Percentiles rank a stretch among this genome's conserved stretches.
These are phyloP conservation scores for Aureobasidium sp. DNA, from an alignment of 2,329 filamentous ascomycete species.

Conservation along the genomic window DNA sequence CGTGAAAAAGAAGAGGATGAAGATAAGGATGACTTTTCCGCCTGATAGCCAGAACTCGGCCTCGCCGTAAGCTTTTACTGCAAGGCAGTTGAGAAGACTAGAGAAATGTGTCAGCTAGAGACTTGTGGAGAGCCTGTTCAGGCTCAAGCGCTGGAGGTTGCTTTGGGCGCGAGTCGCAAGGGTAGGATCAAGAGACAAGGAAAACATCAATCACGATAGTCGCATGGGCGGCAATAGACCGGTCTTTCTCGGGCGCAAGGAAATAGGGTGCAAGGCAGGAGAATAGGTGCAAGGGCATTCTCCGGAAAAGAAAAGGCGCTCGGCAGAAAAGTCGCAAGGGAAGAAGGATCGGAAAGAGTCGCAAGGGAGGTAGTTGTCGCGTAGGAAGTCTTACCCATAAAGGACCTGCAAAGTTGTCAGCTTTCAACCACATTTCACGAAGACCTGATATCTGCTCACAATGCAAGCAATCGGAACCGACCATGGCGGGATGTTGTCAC, in stretches of 20 bases:
- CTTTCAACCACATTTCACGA: background rate
- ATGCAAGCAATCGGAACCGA: slow-evolving; percentile 20
- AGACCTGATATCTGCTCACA: background rate
- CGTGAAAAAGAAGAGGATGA: slow-evolving; percentile 28
- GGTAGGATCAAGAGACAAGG: background rate
- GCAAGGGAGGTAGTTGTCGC: background rate
- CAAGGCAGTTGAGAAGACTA: slow-evolving; percentile 32
- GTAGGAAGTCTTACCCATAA: slow-evolving; percentile 6
- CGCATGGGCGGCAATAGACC: background rate
- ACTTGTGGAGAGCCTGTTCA: background rate
- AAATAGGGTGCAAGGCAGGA: background rate
- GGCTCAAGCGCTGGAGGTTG: slow-evolving; percentile 6
- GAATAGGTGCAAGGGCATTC: background rate
- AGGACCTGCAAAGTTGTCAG: background rate
- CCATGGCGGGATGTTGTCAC: slow-evolving; percentile 32
- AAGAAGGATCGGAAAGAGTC: background rate
- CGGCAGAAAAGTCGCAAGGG: slow-evolving; percentile 8
- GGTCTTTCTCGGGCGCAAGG: slow-evolving; percentile 4
- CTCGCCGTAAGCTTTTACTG: slow-evolving; percentile 37
- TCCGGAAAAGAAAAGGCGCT: background rate
- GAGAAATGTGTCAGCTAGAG: slow-evolving; percentile 5
- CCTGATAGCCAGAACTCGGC: slow-evolving; percentile 39
- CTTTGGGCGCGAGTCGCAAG: background rate
- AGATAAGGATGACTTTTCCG: slow-evolving; percentile 27
- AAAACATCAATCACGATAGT: background rate